Evolutionary conservation across 306 rosid genomes (phyloP).

Genomic region (Lathyrus oleraceus): DNA sequence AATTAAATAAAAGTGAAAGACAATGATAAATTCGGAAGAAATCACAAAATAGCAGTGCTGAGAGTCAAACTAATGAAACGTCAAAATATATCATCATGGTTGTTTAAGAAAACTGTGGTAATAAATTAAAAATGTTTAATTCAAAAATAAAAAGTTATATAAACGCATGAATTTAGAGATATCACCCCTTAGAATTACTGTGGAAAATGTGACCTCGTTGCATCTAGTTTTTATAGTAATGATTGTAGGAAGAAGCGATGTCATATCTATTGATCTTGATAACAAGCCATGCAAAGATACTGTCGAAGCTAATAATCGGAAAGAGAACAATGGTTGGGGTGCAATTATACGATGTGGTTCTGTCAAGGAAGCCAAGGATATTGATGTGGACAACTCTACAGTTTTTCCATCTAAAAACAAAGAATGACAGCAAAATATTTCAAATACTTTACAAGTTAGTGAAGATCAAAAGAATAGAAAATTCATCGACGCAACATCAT

Average conservation of each 20-base stretch:
- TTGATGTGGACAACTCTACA: slow-evolving; percentile 35
- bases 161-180: too few relatives aligned
- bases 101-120: too few relatives aligned
- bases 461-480: slow-evolving; percentile 35
- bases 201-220: too few relatives aligned
- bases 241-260: slow-evolving; percentile 22
- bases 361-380: slow-evolving; percentile 29
- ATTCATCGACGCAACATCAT: slow-evolving; percentile 24
- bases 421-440: not conserved
- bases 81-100: too few relatives aligned
- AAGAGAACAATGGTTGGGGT: slow-evolving; percentile 32
- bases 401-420: slow-evolving; percentile 29
- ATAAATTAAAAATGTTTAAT: too few relatives aligned
- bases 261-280: slow-evolving; percentile 13
- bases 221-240: too few relatives aligned
- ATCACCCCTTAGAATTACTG: too few relatives aligned
- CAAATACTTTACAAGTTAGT: slow-evolving; percentile 33
- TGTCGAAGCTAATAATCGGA: slow-evolving; percentile 39
- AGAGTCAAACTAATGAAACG: too few relatives aligned
- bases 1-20: too few relatives aligned
- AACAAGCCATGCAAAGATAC: slow-evolving; percentile 25
- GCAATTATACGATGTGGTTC: slow-evolving; percentile 15
- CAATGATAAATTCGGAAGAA: too few relatives aligned
- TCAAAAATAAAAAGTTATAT: too few relatives aligned
- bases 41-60: too few relatives aligned